These are phyloP conservation scores for Candida piceae DNA, from an alignment of 805 yeast genomes.

Conservation along the genomic window DNA sequence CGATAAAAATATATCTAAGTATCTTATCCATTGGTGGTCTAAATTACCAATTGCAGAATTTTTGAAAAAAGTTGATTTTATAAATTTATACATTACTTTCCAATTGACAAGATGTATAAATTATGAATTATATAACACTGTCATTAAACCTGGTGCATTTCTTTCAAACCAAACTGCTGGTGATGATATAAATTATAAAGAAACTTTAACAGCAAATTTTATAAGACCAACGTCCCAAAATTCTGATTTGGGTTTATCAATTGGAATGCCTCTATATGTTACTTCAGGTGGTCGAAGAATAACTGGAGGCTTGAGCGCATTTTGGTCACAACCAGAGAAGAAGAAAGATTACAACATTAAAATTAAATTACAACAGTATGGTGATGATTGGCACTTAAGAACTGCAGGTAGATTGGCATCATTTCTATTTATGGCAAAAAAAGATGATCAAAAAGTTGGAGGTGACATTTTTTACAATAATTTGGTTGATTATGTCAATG, in stretches of 20 bases:
- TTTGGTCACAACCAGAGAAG: slow-evolving; percentile 13
- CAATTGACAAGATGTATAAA: slow-evolving; percentile 55
- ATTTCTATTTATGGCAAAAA: slow-evolving; percentile 51
- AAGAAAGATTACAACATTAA: slow-evolving; percentile 26
- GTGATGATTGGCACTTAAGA: slow-evolving; percentile 75
- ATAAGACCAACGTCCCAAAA: slow-evolving; percentile 23
- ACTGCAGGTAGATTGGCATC: slow-evolving; percentile 60
- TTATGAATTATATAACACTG: slow-evolving; percentile 23
- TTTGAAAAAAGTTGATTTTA: slow-evolving; percentile 51
- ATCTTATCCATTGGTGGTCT: slow-evolving; percentile 51
- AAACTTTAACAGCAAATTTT: slow-evolving; percentile 19
- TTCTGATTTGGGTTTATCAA: slow-evolving; percentile 22
- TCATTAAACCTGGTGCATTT: slow-evolving; percentile 17
- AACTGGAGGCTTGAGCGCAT: slow-evolving; percentile 1
- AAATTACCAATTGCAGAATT: slow-evolving; percentile 40
- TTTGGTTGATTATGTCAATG: slow-evolving; percentile 72
- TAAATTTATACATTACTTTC: slow-evolving; percentile 75
- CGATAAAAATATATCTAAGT: slow-evolving; percentile 34
- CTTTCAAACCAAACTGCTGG: slow-evolving; percentile 10
- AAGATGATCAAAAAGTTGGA: slow-evolving; percentile 27
- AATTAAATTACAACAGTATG: slow-evolving; percentile 55
- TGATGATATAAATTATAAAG: slow-evolving; percentile 30
- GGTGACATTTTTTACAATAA: slow-evolving; percentile 65
- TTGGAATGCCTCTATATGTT: slow-evolving; percentile 22
- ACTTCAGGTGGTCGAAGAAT: slow-evolving; percentile 15